Percentiles rank a stretch among this genome's conserved stretches.
Evolutionary conservation across 805 yeast species (phyloP).

Genomic region (Suhomyces sp.): DNA sequence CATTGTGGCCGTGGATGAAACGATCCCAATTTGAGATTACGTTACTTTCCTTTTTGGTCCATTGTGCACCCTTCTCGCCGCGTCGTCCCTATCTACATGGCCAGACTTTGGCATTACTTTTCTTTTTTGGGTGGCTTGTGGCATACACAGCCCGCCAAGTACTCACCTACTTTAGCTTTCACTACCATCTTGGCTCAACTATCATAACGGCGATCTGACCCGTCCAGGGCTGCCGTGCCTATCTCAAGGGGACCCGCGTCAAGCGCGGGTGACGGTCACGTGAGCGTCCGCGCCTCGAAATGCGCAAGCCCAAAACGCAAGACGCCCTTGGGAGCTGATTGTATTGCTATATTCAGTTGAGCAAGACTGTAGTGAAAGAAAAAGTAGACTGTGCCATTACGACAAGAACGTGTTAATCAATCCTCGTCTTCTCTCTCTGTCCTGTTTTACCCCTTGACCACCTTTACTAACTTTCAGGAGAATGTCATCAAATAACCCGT

Average conservation of each 20-base stretch:
- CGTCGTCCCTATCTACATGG: not conserved
- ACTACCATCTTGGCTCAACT: not conserved
- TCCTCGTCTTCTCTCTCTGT: not conserved
- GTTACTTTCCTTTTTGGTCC: not conserved
- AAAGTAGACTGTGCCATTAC: not conserved
- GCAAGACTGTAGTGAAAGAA: not conserved
- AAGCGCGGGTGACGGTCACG: not conserved
- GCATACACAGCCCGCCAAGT: not conserved
- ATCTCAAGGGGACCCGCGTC: not conserved
- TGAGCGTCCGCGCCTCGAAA: not conserved
- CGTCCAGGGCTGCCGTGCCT: not conserved
- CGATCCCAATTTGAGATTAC: not conserved
- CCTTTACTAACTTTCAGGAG: constrained; percentile 6
- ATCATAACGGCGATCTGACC: not conserved
- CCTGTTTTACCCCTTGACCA: not conserved
- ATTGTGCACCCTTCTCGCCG: not conserved
- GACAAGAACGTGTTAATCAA: not conserved
- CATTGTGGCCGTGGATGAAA: not conserved
- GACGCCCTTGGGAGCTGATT: not conserved
- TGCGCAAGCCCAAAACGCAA: not conserved
- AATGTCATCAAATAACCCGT: constrained; percentile 53
- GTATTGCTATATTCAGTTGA: not conserved
- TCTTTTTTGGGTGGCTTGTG: not conserved
- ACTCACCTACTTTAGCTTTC: not conserved
- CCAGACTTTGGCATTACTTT: not conserved